Conservation (phyloP, 345 rosid species). For the Noccaea caerulescens region DNA sequence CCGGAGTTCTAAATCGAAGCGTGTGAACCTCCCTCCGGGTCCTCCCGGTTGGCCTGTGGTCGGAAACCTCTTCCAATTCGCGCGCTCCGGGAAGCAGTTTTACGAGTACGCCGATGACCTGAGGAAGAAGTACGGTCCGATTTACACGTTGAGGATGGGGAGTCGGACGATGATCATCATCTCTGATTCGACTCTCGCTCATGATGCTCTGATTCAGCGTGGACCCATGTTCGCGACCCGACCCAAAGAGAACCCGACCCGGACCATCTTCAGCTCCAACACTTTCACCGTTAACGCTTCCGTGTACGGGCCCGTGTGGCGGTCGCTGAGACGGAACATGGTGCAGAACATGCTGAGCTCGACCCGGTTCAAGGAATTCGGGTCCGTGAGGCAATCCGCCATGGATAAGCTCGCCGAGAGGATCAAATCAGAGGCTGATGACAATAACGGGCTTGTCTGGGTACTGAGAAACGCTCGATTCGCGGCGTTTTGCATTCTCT, state of each 20-base stretch:
- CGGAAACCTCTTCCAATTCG: constrained; percentile 87
- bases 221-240: constrained; percentile 71
- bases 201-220: constrained; percentile 74
- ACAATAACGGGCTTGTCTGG: constrained; percentile 62
- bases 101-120: constrained; percentile 60
- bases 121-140: constrained; percentile 60
- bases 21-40: constrained; percentile 77
- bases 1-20: constrained; percentile 31
- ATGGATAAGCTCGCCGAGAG: constrained; percentile 68
- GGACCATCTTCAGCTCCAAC: constrained; percentile 84
- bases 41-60: constrained; percentile 93
- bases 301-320: constrained; percentile 80
- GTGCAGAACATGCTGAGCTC: constrained; percentile 92
- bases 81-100: constrained; percentile 72
- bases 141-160: constrained; percentile 83
- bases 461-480: constrained; percentile 76
- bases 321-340: constrained; percentile 86
- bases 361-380: constrained; percentile 67
- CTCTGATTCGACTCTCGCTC: constrained; percentile 61
- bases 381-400: constrained; percentile 49
- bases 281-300: constrained; percentile 94
- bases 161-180: constrained; percentile 73
- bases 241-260: constrained; percentile 78
- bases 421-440: constrained; percentile 55
- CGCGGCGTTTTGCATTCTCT: constrained; percentile 73